Evolutionary conservation across 257 asterid species (phyloP).

Genomic region (Ballota nigra): DNA sequence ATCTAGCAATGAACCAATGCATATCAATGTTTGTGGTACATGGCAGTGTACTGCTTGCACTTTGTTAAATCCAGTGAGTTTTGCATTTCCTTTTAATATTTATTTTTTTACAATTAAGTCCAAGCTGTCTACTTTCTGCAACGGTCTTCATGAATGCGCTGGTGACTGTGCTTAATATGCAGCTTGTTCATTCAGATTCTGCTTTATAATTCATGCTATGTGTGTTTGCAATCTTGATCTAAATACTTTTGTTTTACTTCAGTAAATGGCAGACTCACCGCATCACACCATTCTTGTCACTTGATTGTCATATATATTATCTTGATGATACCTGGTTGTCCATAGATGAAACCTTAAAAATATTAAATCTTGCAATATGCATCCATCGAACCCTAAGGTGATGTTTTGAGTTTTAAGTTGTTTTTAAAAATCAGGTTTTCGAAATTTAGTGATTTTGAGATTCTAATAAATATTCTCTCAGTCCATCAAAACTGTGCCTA

Average conservation of each 20-base stretch:
- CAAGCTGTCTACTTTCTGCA: not conserved
- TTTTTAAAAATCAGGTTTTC: too few species aligned
- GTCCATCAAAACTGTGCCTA: too few species aligned
- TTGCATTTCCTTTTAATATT: not conserved
- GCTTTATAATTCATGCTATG: conserved; percentile 1
- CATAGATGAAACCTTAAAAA: not conserved
- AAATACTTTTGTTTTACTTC: not conserved
- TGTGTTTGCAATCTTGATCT: not conserved
- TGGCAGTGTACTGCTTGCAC: conserved; percentile 87
- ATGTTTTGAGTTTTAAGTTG: too few species aligned
- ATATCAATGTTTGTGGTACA: conserved; percentile 21
- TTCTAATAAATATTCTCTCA: too few species aligned
- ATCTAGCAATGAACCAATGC: conserved; percentile 20
- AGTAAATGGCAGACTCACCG: not conserved
- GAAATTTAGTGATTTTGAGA: too few species aligned
- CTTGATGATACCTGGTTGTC: conserved; percentile 1
- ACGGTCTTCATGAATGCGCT: not conserved
- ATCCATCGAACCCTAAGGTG: not conserved
- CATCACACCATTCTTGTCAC: not conserved
- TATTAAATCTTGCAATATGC: not conserved
- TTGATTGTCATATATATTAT: not conserved
- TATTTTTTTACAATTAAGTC: not conserved
- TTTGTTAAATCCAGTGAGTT: conserved; percentile 76
- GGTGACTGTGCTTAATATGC: not conserved
- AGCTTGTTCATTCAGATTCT: conserved; percentile 1